A percentile compares a stretch with the other conserved stretches of the same genome.
Conservation (phyloP, 202 grass and related monocot species). For the Brachypodium distachyon region DNA sequence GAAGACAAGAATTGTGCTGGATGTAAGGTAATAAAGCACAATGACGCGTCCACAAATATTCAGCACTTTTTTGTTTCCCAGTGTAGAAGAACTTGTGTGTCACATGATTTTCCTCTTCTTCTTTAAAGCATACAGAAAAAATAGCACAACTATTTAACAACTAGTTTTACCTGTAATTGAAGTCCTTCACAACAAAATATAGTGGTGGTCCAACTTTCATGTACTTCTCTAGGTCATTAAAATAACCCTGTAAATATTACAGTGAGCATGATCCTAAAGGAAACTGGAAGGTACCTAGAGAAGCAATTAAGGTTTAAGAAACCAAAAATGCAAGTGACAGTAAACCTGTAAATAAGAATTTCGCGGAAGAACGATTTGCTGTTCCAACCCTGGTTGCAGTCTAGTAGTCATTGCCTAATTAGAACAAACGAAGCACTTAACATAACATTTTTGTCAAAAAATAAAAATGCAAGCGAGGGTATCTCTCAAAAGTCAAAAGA, state of each 20-base stretch:
- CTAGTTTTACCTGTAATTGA: constrained; percentile 86
- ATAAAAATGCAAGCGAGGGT: not conserved
- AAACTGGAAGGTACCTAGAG: not conserved
- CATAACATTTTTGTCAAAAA: not conserved
- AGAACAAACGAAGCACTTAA: constrained; percentile 10
- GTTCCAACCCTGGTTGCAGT: constrained; percentile 91
- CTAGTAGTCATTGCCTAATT: constrained; percentile 69
- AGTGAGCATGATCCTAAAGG: constrained; percentile 18
- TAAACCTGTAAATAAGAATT: constrained; percentile 93
- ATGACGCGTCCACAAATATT: not conserved
- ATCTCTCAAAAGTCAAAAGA: not conserved
- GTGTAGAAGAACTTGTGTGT: not conserved
- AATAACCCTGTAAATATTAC: constrained; percentile 63
- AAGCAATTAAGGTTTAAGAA: not conserved
- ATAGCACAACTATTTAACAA: not conserved
- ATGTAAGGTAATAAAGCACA: not conserved
- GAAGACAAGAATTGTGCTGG: not conserved
- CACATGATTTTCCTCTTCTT: not conserved
- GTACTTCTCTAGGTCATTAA: constrained; percentile 76
- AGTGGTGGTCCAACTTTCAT: constrained; percentile 91
- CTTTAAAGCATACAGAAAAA: not conserved
- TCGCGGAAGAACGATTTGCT: constrained; percentile 78
- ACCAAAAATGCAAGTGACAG: not conserved
- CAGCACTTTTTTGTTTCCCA: not conserved
- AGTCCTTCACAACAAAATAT: constrained; percentile 96